These are phyloP conservation scores for Lenzites betulinus DNA, from an alignment of 768 basidiomycete species.

Conservation along the genomic window DNA sequence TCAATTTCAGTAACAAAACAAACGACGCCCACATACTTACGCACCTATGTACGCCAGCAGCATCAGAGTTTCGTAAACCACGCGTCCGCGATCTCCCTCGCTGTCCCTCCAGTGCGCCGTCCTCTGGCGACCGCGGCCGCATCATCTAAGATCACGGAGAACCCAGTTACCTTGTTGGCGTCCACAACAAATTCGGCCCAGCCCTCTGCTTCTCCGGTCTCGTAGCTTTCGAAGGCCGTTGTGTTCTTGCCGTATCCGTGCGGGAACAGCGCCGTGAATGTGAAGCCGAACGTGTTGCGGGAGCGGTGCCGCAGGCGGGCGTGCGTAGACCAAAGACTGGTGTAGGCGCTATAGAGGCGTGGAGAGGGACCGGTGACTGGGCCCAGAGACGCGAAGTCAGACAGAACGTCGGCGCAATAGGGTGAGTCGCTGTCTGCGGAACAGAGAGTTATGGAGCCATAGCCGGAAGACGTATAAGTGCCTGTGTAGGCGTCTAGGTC, in stretches of 20 bases:
- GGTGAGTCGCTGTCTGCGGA: slow-evolving; percentile 27
- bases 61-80: slow-evolving; percentile 12
- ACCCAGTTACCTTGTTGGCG: neutral
- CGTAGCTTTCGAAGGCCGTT: slow-evolving; percentile 18
- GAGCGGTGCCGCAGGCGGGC: slow-evolving; percentile 31
- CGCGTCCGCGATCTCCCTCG: slow-evolving; percentile 8
- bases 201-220: slow-evolving; percentile 3
- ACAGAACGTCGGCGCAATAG: slow-evolving; percentile 29
- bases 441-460: slow-evolving; percentile 42
- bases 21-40: too few relatives aligned
- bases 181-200: neutral
- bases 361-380: neutral
- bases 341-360: slow-evolving; percentile 16
- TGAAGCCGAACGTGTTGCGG: slow-evolving; percentile 15
- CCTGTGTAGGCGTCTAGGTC: slow-evolving; percentile 36
- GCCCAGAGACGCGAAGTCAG: slow-evolving; percentile 28
- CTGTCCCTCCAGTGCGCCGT: neutral
- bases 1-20: too few relatives aligned
- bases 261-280: slow-evolving; percentile 36
- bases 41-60: too few relatives aligned
- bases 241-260: slow-evolving; percentile 38
- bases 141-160: slow-evolving; percentile 8
- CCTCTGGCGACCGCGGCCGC: neutral
- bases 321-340: slow-evolving; percentile 39
- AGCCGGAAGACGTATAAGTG: slow-evolving; percentile 40